phyloP scores from a whole-genome alignment of 768 basidiomycete species.

The Coprinopsis cinerea region DNA sequence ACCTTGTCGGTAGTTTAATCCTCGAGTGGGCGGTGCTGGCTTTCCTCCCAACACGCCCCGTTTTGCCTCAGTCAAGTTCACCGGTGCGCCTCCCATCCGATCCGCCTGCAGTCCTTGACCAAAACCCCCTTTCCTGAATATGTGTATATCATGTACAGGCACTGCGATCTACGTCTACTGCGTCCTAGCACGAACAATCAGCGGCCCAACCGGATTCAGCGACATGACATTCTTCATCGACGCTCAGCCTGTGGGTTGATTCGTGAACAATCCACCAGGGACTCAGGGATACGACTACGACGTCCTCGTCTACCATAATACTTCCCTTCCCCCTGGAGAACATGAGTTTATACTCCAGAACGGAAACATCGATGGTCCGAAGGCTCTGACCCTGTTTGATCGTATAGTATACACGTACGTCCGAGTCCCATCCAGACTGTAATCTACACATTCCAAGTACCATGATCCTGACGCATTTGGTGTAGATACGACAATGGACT shows the following conservation, averaged over 20 bases:
- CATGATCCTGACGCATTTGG: background rate
- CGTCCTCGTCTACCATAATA: conserved; percentile 27
- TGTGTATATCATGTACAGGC: too few species aligned
- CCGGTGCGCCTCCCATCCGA: background rate
- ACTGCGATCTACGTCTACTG: conserved; percentile 41
- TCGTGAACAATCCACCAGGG: conserved; percentile 16
- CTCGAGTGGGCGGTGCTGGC: background rate
- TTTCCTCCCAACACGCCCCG: conserved; percentile 3
- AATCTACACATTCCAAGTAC: too few species aligned
- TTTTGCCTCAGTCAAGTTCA: background rate
- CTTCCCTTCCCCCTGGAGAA: conserved; percentile 19
- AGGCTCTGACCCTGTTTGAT: conserved; percentile 31
- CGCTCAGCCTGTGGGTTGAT: conserved; percentile 23
- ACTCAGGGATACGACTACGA: conserved; percentile 24
- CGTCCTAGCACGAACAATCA: conserved; percentile 22
- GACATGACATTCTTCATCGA: conserved; percentile 37
- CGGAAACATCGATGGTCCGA: conserved; percentile 22
- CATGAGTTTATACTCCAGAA: conserved; percentile 31
- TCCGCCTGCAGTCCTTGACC: background rate
- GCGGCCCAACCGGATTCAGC: conserved; percentile 21
- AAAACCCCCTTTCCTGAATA: too few species aligned
- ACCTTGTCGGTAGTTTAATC: conserved; percentile 6
- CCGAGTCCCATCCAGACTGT: background rate
- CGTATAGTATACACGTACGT: conserved; percentile 35
- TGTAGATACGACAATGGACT: conserved; percentile 5